These are phyloP conservation scores for Nymphaea colorata DNA, from an alignment of 164 flowering plant genomes.

Conservation along the genomic window DNA sequence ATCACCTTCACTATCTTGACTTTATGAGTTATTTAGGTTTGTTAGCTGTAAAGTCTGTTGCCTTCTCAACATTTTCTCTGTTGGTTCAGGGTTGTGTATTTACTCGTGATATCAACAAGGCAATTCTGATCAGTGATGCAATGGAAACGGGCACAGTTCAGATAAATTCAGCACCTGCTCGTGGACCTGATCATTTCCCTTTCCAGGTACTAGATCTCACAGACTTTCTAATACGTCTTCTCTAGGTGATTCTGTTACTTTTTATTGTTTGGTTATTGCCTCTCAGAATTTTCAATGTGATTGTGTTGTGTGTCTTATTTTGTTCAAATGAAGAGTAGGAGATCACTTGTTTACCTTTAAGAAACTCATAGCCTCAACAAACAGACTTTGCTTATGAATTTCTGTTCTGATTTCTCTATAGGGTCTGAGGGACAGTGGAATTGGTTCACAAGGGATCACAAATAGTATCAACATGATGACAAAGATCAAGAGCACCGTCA, in stretches of 20 bases:
- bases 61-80: background rate
- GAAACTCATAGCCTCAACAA: background rate
- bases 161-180: conserved; percentile 98
- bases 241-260: too few species aligned
- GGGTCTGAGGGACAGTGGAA: conserved; percentile 96
- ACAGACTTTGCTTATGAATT: too few species aligned
- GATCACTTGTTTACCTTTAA: background rate
- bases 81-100: conserved; percentile 73
- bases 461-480: conserved; percentile 97
- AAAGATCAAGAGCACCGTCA: conserved; percentile 84
- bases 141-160: conserved; percentile 98
- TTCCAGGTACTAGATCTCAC: conserved; percentile 52
- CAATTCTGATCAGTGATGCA: conserved; percentile 88
- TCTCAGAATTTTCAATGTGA: too few species aligned
- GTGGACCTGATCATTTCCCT: conserved; percentile 99
- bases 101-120: conserved; percentile 96
- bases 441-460: conserved; percentile 94
- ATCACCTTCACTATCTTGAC: too few species aligned
- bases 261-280: too few species aligned
- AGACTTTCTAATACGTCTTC: background rate
- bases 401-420: conserved; percentile 13
- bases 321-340: too few species aligned
- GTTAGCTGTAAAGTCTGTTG: too few species aligned
- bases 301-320: too few species aligned
- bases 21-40: too few species aligned